Evolutionary conservation across 2,329 filamentous ascomycete genomes (phyloP).

Genomic region (Aspergillus ochraceoroseus): DNA sequence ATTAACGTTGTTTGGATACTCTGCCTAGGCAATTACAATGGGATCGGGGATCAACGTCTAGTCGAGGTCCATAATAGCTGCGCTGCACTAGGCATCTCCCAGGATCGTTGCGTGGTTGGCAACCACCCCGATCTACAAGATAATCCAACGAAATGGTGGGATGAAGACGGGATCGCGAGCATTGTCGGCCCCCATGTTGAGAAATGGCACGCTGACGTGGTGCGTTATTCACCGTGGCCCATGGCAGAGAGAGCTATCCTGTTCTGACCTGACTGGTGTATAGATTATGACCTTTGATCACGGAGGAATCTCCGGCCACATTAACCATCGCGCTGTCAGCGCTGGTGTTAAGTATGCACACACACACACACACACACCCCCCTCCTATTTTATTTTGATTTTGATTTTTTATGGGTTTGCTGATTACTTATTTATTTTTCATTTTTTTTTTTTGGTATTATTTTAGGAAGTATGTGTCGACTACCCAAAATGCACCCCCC

Average conservation of each 20-base stretch:
- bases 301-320: constrained; percentile 40
- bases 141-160: constrained; percentile 40
- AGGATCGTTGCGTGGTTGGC: constrained; percentile 36
- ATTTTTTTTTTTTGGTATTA: no score
- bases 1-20: no score
- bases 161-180: constrained; percentile 31
- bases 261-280: no score
- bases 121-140: constrained; percentile 39
- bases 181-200: constrained; percentile 34
- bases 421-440: no score
- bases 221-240: constrained; percentile 18
- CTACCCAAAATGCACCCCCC: constrained; percentile 32
- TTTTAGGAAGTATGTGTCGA: constrained; percentile 20
- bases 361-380: no score
- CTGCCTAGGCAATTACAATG: constrained; percentile 21
- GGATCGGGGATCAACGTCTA: constrained; percentile 21
- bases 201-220: constrained; percentile 39
- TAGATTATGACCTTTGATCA: constrained; percentile 43
- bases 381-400: background rate
- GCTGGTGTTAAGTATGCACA: constrained; percentile 39
- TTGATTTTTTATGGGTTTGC: background rate
- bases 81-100: constrained; percentile 19
- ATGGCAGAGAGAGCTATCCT: background rate
- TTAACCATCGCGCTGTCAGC: constrained; percentile 42
- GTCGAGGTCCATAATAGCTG: constrained; percentile 24